Evolutionary conservation across 2,329 filamentous ascomycete genomes (phyloP).

Genomic region (Fusarium xyrophilum): DNA sequence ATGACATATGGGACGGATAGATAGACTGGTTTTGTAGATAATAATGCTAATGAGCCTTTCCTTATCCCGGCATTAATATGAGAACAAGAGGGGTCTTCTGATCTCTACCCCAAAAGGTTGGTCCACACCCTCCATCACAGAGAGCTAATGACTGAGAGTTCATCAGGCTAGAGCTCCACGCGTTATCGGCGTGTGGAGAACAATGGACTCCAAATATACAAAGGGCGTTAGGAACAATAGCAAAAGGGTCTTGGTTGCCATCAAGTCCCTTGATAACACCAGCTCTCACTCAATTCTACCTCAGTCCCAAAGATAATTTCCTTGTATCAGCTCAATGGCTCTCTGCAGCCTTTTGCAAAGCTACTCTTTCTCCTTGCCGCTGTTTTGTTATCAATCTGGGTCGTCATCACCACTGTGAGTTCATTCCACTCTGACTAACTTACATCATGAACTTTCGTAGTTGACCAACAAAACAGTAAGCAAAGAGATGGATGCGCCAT

Average conservation of each 20-base stretch:
- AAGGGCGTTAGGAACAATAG: not conserved
- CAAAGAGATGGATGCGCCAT: slow-evolving; percentile 32
- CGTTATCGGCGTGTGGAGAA: slow-evolving; percentile 32
- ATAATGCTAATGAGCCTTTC: slow-evolving; percentile 40
- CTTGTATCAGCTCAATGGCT: not conserved
- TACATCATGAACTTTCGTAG: not conserved
- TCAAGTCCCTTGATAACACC: not conserved
- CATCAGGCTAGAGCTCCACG: slow-evolving; percentile 15
- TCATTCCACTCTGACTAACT: not conserved
- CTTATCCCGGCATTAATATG: slow-evolving; percentile 19
- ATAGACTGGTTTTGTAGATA: slow-evolving; percentile 30
- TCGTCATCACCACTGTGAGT: slow-evolving; percentile 18
- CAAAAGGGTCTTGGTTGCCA: not conserved
- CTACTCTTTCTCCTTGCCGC: slow-evolving; percentile 12
- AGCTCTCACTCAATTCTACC: not conserved
- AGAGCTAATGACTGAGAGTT: slow-evolving; percentile 4
- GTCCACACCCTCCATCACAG: slow-evolving; percentile 3
- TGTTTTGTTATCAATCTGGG: slow-evolving; percentile 13
- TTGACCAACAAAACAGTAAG: not conserved
- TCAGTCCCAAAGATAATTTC: not conserved
- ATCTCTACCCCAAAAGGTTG: slow-evolving; percentile 14
- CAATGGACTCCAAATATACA: not conserved
- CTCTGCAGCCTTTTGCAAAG: slow-evolving; percentile 6
- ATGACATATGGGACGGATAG: slow-evolving; percentile 28
- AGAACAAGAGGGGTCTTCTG: slow-evolving; percentile 7